Conservation (phyloP, 129 eudicot genomes). For the Escallonia rubra region DNA sequence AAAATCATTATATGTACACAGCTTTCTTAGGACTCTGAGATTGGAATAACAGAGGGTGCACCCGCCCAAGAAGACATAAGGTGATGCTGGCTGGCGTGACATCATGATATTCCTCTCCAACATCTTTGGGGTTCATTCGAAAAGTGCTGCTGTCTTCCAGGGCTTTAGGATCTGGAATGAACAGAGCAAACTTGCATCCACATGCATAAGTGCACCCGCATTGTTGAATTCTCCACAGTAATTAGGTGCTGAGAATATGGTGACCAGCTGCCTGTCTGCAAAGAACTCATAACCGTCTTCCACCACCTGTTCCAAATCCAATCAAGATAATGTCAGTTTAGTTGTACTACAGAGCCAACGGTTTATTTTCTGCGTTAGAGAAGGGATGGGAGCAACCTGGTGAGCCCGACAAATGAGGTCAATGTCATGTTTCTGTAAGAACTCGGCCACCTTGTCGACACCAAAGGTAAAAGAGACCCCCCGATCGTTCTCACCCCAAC, state of each 20-base stretch:
- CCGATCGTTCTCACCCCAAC: constrained; percentile 2
- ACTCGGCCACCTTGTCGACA: not conserved
- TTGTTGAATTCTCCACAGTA: not conserved
- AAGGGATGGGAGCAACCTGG: not conserved
- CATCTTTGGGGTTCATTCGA: no score
- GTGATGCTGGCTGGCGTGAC: no score
- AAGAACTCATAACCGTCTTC: constrained; percentile 2
- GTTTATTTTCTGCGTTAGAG: no score
- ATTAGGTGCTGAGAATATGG: no score
- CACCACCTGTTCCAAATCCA: not conserved
- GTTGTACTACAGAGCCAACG: no score
- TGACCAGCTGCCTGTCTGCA: not conserved
- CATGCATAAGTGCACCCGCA: not conserved
- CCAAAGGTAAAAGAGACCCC: constrained; percentile 6
- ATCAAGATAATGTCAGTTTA: not conserved
- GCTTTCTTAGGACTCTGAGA: no score
- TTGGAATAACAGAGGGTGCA: no score
- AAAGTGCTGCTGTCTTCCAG: not conserved
- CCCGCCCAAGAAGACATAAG: no score
- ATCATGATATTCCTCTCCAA: no score
- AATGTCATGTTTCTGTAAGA: not conserved
- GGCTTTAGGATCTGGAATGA: not conserved
- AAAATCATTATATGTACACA: no score
- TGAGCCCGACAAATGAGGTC: constrained; percentile 7
- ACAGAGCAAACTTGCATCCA: not conserved